Conservation (phyloP, 2,329 filamentous ascomycete genomes). For the Tolypocladium sp. region DNA sequence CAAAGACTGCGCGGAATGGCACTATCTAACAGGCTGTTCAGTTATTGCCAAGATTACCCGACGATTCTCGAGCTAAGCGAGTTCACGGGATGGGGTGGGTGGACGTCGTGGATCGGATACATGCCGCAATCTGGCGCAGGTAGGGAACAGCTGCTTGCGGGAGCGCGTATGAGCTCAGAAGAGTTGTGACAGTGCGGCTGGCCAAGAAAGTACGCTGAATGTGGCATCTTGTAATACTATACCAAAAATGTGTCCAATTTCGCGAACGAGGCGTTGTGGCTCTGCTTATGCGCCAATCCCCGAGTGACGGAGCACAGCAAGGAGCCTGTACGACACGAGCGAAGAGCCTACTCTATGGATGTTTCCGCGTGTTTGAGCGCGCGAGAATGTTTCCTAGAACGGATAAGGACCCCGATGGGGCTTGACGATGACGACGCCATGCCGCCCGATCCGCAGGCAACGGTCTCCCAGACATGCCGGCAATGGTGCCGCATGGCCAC, state of each 20-base stretch:
- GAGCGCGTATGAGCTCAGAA: not conserved
- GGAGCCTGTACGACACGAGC: not conserved
- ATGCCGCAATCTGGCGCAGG: not conserved
- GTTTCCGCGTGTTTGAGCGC: not conserved
- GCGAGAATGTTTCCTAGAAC: not conserved
- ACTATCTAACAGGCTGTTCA: constrained; percentile 27
- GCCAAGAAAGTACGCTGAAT: not conserved
- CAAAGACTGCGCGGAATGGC: not conserved
- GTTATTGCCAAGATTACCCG: constrained; percentile 94
- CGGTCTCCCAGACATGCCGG: no score
- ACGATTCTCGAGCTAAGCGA: constrained; percentile 61
- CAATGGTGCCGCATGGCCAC: no score
- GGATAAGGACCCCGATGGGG: not conserved
- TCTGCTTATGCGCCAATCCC: not conserved
- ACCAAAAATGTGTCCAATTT: not conserved
- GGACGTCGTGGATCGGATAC: not conserved
- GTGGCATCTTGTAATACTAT: constrained; percentile 2
- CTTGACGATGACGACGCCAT: not conserved
- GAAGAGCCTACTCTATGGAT: not conserved
- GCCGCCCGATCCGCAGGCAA: not conserved
- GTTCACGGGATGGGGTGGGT: not conserved
- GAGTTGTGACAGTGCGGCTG: not conserved
- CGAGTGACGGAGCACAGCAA: not conserved
- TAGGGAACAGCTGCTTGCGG: not conserved
- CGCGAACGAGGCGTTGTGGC: not conserved